Evolutionary conservation across 129 eudicot genomes (phyloP).

Genomic region (Scalesia atractyloides): DNA sequence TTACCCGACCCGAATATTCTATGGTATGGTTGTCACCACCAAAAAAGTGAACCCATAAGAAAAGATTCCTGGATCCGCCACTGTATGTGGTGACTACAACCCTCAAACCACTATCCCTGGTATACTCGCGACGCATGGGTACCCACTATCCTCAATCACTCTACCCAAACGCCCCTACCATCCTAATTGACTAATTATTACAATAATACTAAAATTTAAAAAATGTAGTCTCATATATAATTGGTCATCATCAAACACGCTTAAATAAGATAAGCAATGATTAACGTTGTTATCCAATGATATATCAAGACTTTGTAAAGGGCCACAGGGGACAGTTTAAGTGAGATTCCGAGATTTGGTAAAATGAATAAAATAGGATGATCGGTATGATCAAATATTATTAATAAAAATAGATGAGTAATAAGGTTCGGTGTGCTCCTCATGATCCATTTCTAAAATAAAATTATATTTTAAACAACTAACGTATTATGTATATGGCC

Average conservation of each 20-base stretch:
- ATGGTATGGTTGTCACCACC: too few species aligned
- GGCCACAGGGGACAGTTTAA: constrained; percentile 8
- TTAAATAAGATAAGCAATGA: constrained; percentile 1
- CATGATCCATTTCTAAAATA: constrained; percentile 11
- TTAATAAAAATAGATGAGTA: constrained; percentile 1
- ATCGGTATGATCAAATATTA: constrained; percentile 2
- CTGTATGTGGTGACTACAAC: too few species aligned
- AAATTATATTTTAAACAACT: neutral
- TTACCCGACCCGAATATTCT: too few species aligned
- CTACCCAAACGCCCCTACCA: too few species aligned
- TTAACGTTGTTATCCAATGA: constrained; percentile 21
- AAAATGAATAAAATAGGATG: neutral
- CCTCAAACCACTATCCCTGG: too few species aligned
- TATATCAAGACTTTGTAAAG: neutral
- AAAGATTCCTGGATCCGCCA: too few species aligned
- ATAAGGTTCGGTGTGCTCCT: constrained; percentile 15
- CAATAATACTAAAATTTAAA: neutral
- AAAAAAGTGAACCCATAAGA: too few species aligned
- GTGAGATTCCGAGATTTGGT: constrained; percentile 30
- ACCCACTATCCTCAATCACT: too few species aligned
- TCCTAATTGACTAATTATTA: too few species aligned
- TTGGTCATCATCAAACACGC: neutral
- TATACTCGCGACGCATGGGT: too few species aligned
- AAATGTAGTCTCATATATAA: neutral
- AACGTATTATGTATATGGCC: neutral